Base-by-base conservation (phyloP, 2,329 filamentous ascomycete species). In the Karstenula rhodostoma region DNA sequence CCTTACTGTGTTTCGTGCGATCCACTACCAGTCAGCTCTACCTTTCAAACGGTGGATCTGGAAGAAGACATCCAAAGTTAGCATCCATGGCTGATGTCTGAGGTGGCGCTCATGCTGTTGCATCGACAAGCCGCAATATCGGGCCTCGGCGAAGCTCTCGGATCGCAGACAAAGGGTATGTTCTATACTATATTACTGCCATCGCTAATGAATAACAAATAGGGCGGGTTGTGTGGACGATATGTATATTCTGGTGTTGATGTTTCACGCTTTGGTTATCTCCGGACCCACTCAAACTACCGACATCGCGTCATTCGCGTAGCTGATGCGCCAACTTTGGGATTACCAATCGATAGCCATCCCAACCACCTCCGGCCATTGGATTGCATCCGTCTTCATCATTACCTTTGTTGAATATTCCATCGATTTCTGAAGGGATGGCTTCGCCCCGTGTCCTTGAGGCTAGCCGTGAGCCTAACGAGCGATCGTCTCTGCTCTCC, bases 401-500 rank as follows among this genome's bases (percentile, higher is more conserved):
- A 15, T 47, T 42, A 48, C 29, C 43, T 51, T 33, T 29, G 37
- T n/a, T 52, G 46, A 29, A 50, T 22, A 23, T 48, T 9, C 48
- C 17, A 54, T 12, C 17, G 17, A 32, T 5, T 8, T 15, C n/a
- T n/a, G n/a, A n/a, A 54, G 15, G 12, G 15, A 70, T 69, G 66
- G 42, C 57, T 29, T 59, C 57, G n/a, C 63, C 54, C 40, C 65
- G 55, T 46, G 62, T 65, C 40, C 4, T 59, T 13, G 65, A 67
- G 29, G 27, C 40, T n/a, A 57, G 22, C 1, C 23, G 42, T 10
- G 19, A 29, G 2, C 33, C 63, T 25, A 60, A 70, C 27, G 71
- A 73, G 58, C 69, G 65, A 2, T 65, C 69, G 37, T 69, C 70
- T 19, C 50, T 73, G 50, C 67, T 73, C 25, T 13, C 23, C 22